Base-by-base conservation (phyloP, 352 stramenopile genomes). In the Phytophthora pseudosyringae region DNA sequence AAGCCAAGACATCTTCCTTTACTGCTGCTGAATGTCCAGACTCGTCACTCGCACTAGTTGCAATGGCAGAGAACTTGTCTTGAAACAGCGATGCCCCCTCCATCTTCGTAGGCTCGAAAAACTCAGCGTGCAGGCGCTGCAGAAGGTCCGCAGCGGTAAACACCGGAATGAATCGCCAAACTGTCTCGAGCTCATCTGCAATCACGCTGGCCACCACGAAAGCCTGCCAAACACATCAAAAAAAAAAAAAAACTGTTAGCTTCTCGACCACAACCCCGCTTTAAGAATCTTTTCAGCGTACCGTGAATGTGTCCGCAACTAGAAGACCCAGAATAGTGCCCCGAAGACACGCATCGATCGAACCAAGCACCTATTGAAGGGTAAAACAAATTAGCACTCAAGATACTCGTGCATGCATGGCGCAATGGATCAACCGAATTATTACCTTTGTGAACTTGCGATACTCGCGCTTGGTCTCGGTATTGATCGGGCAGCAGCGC, bases 151-250 rank as follows among this genome's bases (percentile, higher is more conserved):
- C 88, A 31, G 78, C 88, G 47, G 73, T 85, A 62, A 96, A 96
- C 5, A 93, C 83, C 0, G 88, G 88, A 16, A 96, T 93, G 31
- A 90, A 92, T 12, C 76, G 59, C 75, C 78, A 88, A 61, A 96
- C 88, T 3, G 78, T 94, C 8, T 73, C 59, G 8, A 78, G 61
- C 18, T 83, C 71, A 29, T 87, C 71, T 13, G 88, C 86, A 39
- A 94, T 90, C 29, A 96, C 88, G 38, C 82, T 90, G 15, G 88
- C 87, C 3, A 94, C 80, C 0, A 95, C 85, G 64, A 96, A 96
- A n/a, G 86, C 84, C 82, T 91, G 52, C 10, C 68, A 21, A 40
- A 66, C 15, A 29, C 11, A 59, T 38, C 32, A 3, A 53, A n/a
- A n/a, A n/a, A n/a, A n/a, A n/a, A n/a, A n/a, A n/a, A n/a, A 46